Evolutionary conservation across 23 red algal genomes (phyloP).

Genomic region (Gracilariopsis chorda): DNA sequence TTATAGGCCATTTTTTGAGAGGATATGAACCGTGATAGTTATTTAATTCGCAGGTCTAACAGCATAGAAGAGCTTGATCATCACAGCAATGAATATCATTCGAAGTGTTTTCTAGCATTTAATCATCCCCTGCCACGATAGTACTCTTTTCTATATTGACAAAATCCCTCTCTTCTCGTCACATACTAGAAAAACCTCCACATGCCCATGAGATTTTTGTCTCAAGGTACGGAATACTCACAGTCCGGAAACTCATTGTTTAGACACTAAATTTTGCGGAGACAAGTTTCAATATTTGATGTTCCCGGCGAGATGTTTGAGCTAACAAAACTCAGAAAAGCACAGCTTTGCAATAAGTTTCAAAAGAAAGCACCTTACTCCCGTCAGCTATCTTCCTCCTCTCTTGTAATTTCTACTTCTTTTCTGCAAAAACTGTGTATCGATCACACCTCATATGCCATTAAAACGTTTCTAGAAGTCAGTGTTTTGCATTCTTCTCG

Average conservation of each 20-base stretch:
- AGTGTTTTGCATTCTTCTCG: neutral
- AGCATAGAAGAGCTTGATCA: too few relatives aligned
- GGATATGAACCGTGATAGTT: too few relatives aligned
- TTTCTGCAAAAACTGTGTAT: too few relatives aligned
- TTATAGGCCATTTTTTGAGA: too few relatives aligned
- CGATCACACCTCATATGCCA: neutral
- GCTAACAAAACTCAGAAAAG: neutral
- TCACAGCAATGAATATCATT: neutral
- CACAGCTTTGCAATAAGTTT: neutral
- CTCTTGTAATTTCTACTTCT: neutral
- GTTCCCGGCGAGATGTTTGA: neutral
- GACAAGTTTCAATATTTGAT: neutral
- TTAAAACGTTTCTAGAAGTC: neutral
- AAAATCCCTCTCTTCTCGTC: neutral
- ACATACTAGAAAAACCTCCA: neutral
- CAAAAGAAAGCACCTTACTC: neutral
- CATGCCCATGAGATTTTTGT: neutral
- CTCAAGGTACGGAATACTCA: neutral
- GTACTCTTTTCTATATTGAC: slow-evolving; percentile 2
- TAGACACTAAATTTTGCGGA: neutral
- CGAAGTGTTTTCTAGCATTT: neutral
- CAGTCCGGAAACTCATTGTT: neutral
- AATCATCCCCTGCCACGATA: neutral
- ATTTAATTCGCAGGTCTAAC: too few relatives aligned
- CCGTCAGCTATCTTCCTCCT: neutral